Evolutionary conservation across 192 early-diverging fungal genomes (phyloP).

Genomic region (Gonapodya prolifera): DNA sequence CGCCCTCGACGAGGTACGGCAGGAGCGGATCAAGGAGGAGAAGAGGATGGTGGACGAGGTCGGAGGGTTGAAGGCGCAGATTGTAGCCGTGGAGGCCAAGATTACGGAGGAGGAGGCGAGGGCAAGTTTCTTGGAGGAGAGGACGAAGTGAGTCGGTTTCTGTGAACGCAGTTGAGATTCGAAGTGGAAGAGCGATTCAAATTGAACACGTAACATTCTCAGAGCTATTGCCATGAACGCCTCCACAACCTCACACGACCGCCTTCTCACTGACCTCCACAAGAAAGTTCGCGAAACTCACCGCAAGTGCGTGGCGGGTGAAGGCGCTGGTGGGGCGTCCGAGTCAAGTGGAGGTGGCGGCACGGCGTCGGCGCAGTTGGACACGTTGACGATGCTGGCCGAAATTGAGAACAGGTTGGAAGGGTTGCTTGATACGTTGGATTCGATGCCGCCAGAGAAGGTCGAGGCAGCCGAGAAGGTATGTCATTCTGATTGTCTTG

Average conservation of each 20-base stretch:
- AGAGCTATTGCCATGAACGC: too few relatives aligned
- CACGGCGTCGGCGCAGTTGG: too few relatives aligned
- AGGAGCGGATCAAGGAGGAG: constrained; percentile 39
- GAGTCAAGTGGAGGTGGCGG: too few relatives aligned
- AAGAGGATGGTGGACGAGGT: constrained; percentile 31
- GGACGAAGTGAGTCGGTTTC: constrained; percentile 22
- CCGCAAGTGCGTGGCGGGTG: constrained; percentile 37
- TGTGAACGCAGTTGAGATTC: neutral
- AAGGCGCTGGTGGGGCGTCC: too few relatives aligned
- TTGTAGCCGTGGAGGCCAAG: constrained; percentile 35
- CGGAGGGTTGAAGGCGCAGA: too few relatives aligned
- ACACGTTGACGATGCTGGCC: constrained; percentile 43
- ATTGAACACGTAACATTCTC: too few relatives aligned
- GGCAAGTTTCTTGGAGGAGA: constrained; percentile 36
- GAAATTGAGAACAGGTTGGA: constrained; percentile 43
- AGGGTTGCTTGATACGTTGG: constrained; percentile 44
- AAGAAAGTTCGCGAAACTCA: constrained; percentile 47
- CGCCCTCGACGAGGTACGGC: constrained; percentile 38
- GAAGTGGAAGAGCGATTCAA: too few relatives aligned
- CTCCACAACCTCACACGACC: constrained; percentile 44
- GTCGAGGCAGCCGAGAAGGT: constrained; percentile 52
- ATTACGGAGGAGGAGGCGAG: constrained; percentile 43
- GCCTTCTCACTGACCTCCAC: constrained; percentile 37
- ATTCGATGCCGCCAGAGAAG: constrained; percentile 44
- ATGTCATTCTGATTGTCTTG: neutral